Conservation (phyloP, 1,284 basidiomycete genomes). For the Prillingera fragicola region DNA sequence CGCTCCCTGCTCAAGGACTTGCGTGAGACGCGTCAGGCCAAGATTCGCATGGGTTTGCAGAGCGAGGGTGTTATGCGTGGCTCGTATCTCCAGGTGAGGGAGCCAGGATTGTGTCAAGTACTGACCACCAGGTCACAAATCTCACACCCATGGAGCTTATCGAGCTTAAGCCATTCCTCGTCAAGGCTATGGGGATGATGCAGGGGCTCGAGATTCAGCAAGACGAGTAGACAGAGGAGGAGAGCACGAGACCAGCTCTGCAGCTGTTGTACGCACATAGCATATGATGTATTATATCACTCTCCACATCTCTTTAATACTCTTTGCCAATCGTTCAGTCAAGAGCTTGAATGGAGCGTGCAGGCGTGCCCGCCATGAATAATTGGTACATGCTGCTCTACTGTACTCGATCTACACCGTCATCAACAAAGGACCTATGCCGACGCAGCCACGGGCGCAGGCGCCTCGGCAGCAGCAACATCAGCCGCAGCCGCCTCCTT, state of each 20-base stretch:
- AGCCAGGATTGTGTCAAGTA: neutral
- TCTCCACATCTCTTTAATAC: too few species aligned
- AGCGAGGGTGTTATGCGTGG: slow-evolving; percentile 54
- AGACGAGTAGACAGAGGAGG: slow-evolving; percentile 9
- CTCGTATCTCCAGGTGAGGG: slow-evolving; percentile 61
- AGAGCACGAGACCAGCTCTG: neutral
- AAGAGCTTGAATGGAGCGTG: too few species aligned
- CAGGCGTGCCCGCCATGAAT: slow-evolving; percentile 10
- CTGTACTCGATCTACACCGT: slow-evolving; percentile 5
- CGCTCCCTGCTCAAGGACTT: slow-evolving; percentile 85
- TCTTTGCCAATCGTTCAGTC: too few species aligned
- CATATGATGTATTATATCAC: neutral
- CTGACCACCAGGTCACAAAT: slow-evolving; percentile 64
- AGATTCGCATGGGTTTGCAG: slow-evolving; percentile 81
- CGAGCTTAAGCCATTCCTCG: slow-evolving; percentile 83
- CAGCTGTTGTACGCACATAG: too few species aligned
- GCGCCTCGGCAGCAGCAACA: neutral
- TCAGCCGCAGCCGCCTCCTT: slow-evolving; percentile 2
- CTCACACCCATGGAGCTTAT: slow-evolving; percentile 86
- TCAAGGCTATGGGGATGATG: slow-evolving; percentile 71
- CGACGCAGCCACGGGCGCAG: slow-evolving; percentile 8
- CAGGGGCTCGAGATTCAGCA: slow-evolving; percentile 33
- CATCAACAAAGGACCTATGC: slow-evolving; percentile 8
- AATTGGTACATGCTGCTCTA: slow-evolving; percentile 20
- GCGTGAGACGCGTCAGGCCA: slow-evolving; percentile 88